Evolutionary conservation across 257 asterid genomes (phyloP).

Genomic region (Cinchona pubescens): DNA sequence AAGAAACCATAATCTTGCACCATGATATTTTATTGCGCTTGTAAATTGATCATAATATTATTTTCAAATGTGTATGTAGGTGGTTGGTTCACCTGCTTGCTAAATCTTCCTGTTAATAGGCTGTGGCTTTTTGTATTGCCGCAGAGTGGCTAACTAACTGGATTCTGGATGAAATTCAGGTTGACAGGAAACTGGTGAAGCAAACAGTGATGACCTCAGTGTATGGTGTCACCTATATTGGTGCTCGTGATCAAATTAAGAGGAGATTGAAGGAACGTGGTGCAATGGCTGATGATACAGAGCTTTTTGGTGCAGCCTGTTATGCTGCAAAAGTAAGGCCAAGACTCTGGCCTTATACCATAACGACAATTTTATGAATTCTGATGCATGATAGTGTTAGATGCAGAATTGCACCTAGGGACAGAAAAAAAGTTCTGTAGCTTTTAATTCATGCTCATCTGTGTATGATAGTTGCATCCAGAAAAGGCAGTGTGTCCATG

Average conservation of each 20-base stretch:
- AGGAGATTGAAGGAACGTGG: conserved; percentile 87
- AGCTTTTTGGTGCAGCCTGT: conserved; percentile 77
- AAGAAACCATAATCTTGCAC: background rate
- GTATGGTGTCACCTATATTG: conserved; percentile 92
- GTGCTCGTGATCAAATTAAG: conserved; percentile 96
- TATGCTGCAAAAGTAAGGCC: conserved; percentile 83
- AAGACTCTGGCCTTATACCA: background rate
- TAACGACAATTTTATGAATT: background rate
- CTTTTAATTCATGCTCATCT: background rate
- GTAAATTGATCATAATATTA: background rate
- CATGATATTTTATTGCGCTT: background rate
- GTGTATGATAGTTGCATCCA: background rate
- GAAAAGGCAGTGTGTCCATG: background rate
- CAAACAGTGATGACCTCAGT: conserved; percentile 99
- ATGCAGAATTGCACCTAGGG: background rate
- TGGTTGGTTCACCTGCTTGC: conserved; percentile 3
- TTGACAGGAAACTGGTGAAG: conserved; percentile 94
- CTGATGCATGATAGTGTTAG: background rate
- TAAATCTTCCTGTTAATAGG: background rate
- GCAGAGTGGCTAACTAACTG: no score
- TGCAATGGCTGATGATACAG: conserved; percentile 59
- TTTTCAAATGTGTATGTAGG: no score
- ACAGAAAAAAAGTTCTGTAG: background rate
- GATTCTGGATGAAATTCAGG: conserved; percentile 65
- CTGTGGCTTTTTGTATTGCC: no score